Percentiles rank a stretch among this genome's conserved stretches.
Evolutionary conservation across 306 rosid genomes (phyloP).

Genomic region (Neltuma alba): DNA sequence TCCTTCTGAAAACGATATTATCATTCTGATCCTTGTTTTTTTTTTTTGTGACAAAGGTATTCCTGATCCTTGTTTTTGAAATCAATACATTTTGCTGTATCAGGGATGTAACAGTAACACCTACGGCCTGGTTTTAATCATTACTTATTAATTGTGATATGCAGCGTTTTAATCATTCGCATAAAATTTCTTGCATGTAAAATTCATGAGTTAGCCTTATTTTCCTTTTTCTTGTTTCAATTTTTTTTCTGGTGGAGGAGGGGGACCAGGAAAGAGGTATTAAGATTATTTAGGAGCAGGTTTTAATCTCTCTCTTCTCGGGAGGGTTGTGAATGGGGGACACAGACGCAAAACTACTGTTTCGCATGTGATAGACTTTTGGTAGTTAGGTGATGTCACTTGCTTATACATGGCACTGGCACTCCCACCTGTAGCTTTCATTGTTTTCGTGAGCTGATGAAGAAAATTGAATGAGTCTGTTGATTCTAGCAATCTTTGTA

Average conservation of each 20-base stretch:
- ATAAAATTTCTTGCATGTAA: background rate
- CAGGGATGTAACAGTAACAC: background rate
- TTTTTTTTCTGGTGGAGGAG: background rate
- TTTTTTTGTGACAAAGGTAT: too few relatives aligned
- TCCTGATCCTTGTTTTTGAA: background rate
- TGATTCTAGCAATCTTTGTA: background rate
- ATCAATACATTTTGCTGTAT: background rate
- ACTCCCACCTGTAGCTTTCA: conserved; percentile 30
- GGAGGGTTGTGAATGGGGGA: conserved; percentile 6
- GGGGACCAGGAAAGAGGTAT: background rate
- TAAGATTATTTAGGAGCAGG: background rate
- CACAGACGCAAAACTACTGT: conserved; percentile 23
- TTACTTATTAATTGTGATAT: conserved; percentile 12
- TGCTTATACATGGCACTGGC: conserved; percentile 34
- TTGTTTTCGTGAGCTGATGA: conserved; percentile 25
- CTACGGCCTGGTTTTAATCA: background rate
- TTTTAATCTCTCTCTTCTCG: conserved; percentile 6
- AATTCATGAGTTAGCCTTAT: background rate
- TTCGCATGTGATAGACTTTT: conserved; percentile 25
- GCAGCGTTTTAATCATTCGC: background rate
- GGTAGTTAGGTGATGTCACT: conserved; percentile 37
- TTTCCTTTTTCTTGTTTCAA: background rate
- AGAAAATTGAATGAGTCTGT: conserved; percentile 26
- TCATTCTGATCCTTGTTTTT: too few relatives aligned
- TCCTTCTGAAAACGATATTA: conserved; percentile 18